Evolutionary conservation across 306 rosid genomes (phyloP).

Genomic region (Lablab purpureus): DNA sequence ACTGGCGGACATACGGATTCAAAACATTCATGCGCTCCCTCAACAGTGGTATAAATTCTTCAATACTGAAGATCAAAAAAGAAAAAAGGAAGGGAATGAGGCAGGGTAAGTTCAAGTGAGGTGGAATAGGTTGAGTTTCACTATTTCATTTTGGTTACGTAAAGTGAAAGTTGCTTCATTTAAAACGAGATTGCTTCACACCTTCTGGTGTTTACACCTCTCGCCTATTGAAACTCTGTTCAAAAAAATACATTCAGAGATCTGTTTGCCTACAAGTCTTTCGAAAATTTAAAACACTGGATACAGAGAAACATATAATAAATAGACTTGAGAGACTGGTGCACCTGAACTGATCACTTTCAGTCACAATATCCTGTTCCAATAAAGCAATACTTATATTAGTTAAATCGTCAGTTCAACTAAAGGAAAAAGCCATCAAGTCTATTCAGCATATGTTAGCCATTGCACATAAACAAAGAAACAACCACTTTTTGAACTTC

Average conservation of each 20-base stretch:
- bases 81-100: constrained; percentile 40
- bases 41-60: constrained; percentile 94
- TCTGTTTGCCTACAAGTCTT: constrained; percentile 39
- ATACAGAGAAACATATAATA: constrained; percentile 40
- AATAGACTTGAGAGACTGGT: constrained; percentile 40
- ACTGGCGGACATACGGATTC: constrained; percentile 98
- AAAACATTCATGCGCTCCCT: constrained; percentile 99
- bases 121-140: neutral
- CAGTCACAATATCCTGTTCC: constrained; percentile 98
- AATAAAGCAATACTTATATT: constrained; percentile 45
- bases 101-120: constrained; percentile 17
- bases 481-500: constrained; percentile 26
- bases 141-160: constrained; percentile 9
- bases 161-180: constrained; percentile 38
- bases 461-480: neutral
- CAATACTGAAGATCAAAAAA: constrained; percentile 69
- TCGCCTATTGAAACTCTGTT: constrained; percentile 33
- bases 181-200: constrained; percentile 46
- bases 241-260: constrained; percentile 40
- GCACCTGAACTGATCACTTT: constrained; percentile 99
- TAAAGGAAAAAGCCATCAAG: constrained; percentile 35
- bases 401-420: constrained; percentile 44
- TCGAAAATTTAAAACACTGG: constrained; percentile 38
- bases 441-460: constrained; percentile 31
- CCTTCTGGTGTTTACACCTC: constrained; percentile 36